Conservation (phyloP, 805 yeast species). For the Candida xyloterini region DNA sequence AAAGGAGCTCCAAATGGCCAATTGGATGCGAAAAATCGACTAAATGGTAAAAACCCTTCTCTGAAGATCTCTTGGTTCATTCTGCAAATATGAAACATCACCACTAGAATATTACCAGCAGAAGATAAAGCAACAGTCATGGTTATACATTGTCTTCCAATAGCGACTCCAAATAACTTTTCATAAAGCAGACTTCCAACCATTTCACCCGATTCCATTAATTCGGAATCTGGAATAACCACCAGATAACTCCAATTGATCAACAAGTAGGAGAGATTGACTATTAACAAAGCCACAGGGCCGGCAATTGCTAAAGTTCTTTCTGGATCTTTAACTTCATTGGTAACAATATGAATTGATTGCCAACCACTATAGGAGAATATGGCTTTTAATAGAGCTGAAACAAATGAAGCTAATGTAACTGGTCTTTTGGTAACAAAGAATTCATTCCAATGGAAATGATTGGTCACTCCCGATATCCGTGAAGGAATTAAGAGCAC, state of each 20-base stretch:
- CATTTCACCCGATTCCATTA: slow-evolving; percentile 44
- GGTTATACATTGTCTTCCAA: slow-evolving; percentile 49
- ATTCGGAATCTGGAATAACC: slow-evolving; percentile 47
- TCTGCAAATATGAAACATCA: slow-evolving; percentile 49
- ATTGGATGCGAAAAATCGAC: slow-evolving; percentile 50
- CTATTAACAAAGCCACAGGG: slow-evolving; percentile 42
- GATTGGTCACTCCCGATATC: slow-evolving; percentile 42
- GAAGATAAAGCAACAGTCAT: slow-evolving; percentile 51
- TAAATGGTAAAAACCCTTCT: slow-evolving; percentile 52
- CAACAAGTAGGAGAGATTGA: slow-evolving; percentile 43
- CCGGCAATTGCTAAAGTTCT: slow-evolving; percentile 53
- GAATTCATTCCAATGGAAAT: slow-evolving; percentile 33
- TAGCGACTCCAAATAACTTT: slow-evolving; percentile 44
- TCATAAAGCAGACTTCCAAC: slow-evolving; percentile 52
- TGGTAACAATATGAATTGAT: slow-evolving; percentile 50
- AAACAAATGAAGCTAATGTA: slow-evolving; percentile 42
- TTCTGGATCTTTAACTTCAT: slow-evolving; percentile 51
- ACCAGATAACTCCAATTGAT: slow-evolving; percentile 50
- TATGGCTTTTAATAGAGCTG: slow-evolving; percentile 49
- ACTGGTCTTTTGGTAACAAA: slow-evolving; percentile 31
- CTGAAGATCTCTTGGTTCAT: slow-evolving; percentile 56
- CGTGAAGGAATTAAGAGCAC: slow-evolving; percentile 49
- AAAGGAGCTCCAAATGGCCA: slow-evolving; percentile 54
- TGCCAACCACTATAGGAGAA: slow-evolving; percentile 58
- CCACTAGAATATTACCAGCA: slow-evolving; percentile 56